Conservation (phyloP, 108 stramenopile genomes). For the Skeletonema menzelii region DNA sequence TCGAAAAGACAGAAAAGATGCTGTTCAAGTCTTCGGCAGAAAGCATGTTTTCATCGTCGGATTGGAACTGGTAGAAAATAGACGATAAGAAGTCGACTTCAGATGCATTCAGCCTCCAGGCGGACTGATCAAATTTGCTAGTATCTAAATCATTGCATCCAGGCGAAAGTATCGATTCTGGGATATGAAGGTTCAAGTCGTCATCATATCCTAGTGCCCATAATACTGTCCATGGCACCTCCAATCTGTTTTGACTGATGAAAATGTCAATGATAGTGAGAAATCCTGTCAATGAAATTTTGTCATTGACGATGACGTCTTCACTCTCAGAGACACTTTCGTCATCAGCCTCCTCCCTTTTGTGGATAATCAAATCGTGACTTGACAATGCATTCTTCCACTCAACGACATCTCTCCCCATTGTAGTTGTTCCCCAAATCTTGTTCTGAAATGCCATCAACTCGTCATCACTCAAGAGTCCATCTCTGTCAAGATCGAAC, state of each 20-base stretch:
- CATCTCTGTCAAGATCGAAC: slow-evolving; percentile 72
- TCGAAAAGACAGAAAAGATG: slow-evolving; percentile 70
- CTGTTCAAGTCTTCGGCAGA: slow-evolving; percentile 52
- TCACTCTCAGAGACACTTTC: slow-evolving; percentile 39
- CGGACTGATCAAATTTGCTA: slow-evolving; percentile 9
- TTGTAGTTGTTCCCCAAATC: slow-evolving; percentile 60
- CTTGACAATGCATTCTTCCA: slow-evolving; percentile 73
- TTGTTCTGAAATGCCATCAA: slow-evolving; percentile 72
- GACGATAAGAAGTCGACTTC: slow-evolving; percentile 61
- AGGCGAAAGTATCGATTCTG: slow-evolving; percentile 41
- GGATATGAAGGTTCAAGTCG: slow-evolving; percentile 61
- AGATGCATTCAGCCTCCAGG: slow-evolving; percentile 52
- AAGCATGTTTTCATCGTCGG: slow-evolving; percentile 64
- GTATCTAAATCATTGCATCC: slow-evolving; percentile 8
- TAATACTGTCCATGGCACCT: slow-evolving; percentile 80
- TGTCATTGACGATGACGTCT: slow-evolving; percentile 63
- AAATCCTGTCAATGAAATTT: slow-evolving; percentile 80
- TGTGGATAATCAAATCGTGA: slow-evolving; percentile 11
- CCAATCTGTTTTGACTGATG: slow-evolving; percentile 75
- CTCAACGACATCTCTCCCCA: slow-evolving; percentile 62
- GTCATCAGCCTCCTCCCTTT: slow-evolving; percentile 13
- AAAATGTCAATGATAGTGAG: slow-evolving; percentile 83
- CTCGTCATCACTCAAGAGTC: slow-evolving; percentile 72
- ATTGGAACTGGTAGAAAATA: slow-evolving; percentile 73
- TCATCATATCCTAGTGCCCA: slow-evolving; percentile 79